Base-by-base conservation (phyloP, 1,284 basidiomycete genomes). In the Ganoderma multipileum region DNA sequence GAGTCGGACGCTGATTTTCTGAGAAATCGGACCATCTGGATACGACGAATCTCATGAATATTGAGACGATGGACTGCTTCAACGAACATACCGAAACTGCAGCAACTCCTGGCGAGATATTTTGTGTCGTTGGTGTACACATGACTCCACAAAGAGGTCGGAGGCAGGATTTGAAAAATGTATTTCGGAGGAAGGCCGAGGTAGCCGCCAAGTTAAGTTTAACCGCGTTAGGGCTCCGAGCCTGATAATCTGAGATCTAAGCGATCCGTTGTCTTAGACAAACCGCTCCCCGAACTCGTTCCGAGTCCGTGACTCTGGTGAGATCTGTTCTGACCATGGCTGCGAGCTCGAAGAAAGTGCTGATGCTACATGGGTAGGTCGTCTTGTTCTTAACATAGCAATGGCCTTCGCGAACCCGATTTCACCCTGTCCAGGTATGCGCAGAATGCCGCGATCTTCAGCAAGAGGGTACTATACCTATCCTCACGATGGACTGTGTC, bases 371-470 rank as follows among this genome's bases (percentile, higher is more conserved):
- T 76, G 89, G 89, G 89, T 87, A 73, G 69, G 80, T 20, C n/a
- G 47, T 57, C 67, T 26, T 5, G 3, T 47, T 33, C 70, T 60
- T 41, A 30, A 5, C 33, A 3, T 8, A 54, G 23, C 42, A n/a
- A 12, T 54, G 18, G 23, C n/a, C 44, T 23, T 44, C 60, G 20
- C 59, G 18, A 50, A 20, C 12, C 23, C 12, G 23, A 23, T 26
- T 12, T 26, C 11, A 26, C 47, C 23, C 47, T 50, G 9, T 74
- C 73, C 71, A 95, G 95, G 26, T 95, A 93, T 78, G 89, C 93
- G 6, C 95, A 96, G 79, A 96, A 93, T 74, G 92, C 89, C 4
- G 82, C 76, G 63, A 91, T 95, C 73, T 93, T 95, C 80, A 91
- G 86, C 76, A 95, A 94, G 82, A 87, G 93, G 79, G 95, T 93